Evolutionary conservation across 2,329 filamentous ascomycete genomes (phyloP), one percentile per base, ranked within the genome.

Genomic region (Penicillium sp.): DNA sequence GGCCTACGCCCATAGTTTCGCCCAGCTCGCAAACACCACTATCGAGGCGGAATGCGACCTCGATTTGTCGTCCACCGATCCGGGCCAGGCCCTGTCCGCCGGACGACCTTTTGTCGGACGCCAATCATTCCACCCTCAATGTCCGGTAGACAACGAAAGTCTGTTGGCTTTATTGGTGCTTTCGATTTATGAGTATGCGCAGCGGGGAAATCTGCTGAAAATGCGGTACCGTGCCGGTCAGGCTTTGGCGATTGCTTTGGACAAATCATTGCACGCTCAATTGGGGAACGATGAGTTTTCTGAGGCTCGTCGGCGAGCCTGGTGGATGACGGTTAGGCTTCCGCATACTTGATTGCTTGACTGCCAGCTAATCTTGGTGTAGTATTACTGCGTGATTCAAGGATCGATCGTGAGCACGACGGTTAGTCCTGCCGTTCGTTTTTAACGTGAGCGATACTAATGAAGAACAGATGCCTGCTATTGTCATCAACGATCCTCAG

Each of bases 261-360:
- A 77, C n/a, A 73, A 77, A 61, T 73, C 69, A 36, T 65, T 79
- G 24, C 75, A 79, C 66, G 59, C 68, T 2, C 62, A 71, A 21
- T 60, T 65, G 3, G 66, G 71, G 27, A 65, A 70, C 38, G 67
- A 74, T 60, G 64, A 69, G 31, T 76, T 69, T 47, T 61, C 72
- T 5, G 76, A 79, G 58, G 75, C 75, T 40, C 71, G 67, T 49
- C 67, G 75, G 42, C 69, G 76, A 64, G 75, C 75, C 39, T 79
- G 76, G 76, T 79, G 76, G 76, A 79, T 79, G 76, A 78, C 75
- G 56, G 76, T 78, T 67, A 51, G 67, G 34, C 34, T 5, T 6
- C 16, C 50, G 16, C 4, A 46, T 47, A 24, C 22, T 21, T 24
- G n/a, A 4, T 42, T 29, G 13, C 6, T 16, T 31, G 32, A 6